A percentile compares a stretch with the other conserved stretches of the same genome.
Evolutionary conservation across 208 protist species (phyloP).

Genomic region (Acanthamoeba lenticulata): DNA sequence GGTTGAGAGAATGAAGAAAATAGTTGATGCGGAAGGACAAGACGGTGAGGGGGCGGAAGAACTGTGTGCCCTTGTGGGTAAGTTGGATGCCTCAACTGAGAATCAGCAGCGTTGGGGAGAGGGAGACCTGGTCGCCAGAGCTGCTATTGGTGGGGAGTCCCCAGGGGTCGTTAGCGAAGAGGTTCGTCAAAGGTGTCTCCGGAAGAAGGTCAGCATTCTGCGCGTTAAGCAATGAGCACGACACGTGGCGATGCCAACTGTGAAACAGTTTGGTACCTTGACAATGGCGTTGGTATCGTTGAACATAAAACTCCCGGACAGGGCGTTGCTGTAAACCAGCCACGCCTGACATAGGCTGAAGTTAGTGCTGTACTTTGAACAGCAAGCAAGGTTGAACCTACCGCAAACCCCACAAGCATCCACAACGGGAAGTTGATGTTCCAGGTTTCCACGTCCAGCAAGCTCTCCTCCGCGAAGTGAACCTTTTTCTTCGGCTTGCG

Average conservation of each 20-base stretch:
- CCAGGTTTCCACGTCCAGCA: not conserved
- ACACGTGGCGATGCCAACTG: not conserved
- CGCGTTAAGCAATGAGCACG: not conserved
- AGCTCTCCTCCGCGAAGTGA: not conserved
- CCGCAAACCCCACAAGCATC: not conserved
- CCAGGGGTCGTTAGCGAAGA: not conserved
- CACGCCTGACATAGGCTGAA: not conserved
- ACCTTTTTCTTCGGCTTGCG: not conserved
- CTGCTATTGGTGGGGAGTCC: not conserved
- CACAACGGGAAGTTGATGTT: not conserved
- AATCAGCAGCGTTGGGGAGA: not conserved
- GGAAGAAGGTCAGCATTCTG: not conserved
- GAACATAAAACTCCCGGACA: not conserved
- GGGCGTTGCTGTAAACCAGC: constrained; percentile 51
- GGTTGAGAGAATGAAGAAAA: not conserved
- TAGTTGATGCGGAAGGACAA: constrained; percentile 38
- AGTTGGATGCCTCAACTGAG: not conserved
- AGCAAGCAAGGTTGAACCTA: not conserved
- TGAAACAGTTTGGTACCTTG: not conserved
- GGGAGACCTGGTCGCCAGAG: not conserved
- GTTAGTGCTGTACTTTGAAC: not conserved
- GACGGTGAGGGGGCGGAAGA: constrained; percentile 37
- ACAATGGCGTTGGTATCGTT: not conserved
- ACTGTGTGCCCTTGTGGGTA: not conserved
- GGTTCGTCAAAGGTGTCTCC: not conserved